Base-by-base conservation (phyloP, 140 eudicot species). In the Anethum foeniculum region DNA sequence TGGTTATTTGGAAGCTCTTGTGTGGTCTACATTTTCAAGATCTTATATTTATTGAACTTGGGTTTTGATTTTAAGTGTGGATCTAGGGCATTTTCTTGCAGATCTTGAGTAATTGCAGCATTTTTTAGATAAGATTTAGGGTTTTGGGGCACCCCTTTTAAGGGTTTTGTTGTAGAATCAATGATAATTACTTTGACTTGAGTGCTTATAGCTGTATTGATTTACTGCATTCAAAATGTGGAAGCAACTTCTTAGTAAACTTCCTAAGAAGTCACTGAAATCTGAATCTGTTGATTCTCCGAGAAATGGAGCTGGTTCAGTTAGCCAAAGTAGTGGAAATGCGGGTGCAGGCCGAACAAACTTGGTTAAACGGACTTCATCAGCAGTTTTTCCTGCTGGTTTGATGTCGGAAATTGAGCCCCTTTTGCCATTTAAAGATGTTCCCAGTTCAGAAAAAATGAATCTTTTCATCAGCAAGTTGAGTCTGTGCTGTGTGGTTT, bases 321-420 rank as follows among this genome's bases (percentile, higher is more conserved):
- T 71, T 87, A 64, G 90, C 77, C 79, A 88, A 44, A 62, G 85
- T 23, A 89, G 89, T 81, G 80, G 83, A 51, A 91, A 84, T 79
- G 73, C 79, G 34, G 79, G 77, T 72, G 76, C 92, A 18, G 87
- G 88, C 46, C 80, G 72, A 56, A 77, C 84, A 13, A 84, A 82
- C 79, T 88, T 87, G 43, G 89, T 84, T 19, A 94, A 85, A 83
- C 86, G 96, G 75, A 91, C 94, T 21, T 90, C 96, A 6, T 93
- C 97, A 1, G 97, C 96, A 5, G 97, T 94, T 18, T 92, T 92
- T 32, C 97, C 98, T 1, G 84, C 98, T 34, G 86, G 95, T 67
- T 86, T 88, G 30, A 88, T 92, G 79, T 92, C 97, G 4, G 99
- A 97, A 79, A 87, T 94, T 79, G 97, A 94, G 84, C 99, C 99